Evolutionary conservation across 345 rosid genomes (phyloP).

Genomic region (Melaleuca quinquenervia): DNA sequence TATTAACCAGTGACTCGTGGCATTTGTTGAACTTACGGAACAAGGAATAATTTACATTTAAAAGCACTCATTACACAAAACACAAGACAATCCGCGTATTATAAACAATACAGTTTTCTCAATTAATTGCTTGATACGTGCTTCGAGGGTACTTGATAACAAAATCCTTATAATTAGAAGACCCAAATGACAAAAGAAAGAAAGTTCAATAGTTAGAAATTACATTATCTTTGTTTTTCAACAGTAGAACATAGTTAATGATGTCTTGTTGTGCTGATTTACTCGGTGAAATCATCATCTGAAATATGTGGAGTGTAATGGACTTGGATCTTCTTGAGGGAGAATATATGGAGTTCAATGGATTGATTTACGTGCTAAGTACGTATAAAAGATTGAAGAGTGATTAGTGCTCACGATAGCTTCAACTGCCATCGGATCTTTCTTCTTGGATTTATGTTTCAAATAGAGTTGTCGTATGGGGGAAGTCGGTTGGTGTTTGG

Average conservation of each 20-base stretch:
- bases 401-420: not conserved
- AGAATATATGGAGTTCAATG: not conserved
- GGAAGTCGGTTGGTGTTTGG: not conserved
- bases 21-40: too few species aligned
- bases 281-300: not conserved
- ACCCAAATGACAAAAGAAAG: not conserved
- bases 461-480: not conserved
- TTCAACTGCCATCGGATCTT: not conserved
- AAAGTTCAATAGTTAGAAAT: not conserved
- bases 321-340: not conserved
- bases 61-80: too few species aligned
- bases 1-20: too few species aligned
- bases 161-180: not conserved
- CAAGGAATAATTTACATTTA: too few species aligned
- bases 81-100: too few species aligned
- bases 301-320: not conserved
- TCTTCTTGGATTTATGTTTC: not conserved
- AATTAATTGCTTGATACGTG: too few species aligned
- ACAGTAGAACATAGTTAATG: not conserved
- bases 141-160: not conserved
- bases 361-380: not conserved
- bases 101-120: too few species aligned
- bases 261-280: not conserved
- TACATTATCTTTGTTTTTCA: not conserved
- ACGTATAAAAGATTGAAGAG: not conserved